Base-by-base conservation (phyloP, 2,329 filamentous ascomycete genomes). In the Harringtonia aguacate region DNA sequence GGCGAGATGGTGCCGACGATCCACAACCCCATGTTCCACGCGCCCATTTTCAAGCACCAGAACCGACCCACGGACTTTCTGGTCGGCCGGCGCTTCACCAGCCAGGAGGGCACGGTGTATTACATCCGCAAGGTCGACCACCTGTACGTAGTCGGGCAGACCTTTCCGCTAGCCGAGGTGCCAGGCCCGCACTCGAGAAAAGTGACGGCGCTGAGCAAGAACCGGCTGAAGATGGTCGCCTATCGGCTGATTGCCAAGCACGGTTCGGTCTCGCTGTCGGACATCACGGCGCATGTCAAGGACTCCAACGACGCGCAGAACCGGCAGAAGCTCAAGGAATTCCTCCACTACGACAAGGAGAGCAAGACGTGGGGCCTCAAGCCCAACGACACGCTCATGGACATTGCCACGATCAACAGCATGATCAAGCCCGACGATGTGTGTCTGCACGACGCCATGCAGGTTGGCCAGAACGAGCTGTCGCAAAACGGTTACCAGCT, bases 341-440 rank as follows among this genome's bases (percentile, higher is more conserved):
- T 98, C 60, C 80, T 98, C 53, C 75, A 80, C 39, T 97, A 95
- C 58, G 84, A 92, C 56, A 89, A 94, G 56, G 84, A 88, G 17
- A 76, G 81, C 43, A 89, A 89, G 56, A 85, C 86, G 28, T 98
- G 92, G 92, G 79, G 82, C 24, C 75, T 94, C 50, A 77, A 77
- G 41, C 69, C 78, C 9, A 77, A 78, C 20, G 85, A 95, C 52
- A 69, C 76, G 1, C 70, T 92, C 20, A 86, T 89, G 13, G 87
- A 94, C 47, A 84, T 90, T 56, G 76, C 84, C 21, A 77, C 77
- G 3, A 82, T 97, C 48, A 82, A 90, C 34, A 73, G 79, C 21
- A 88, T 94, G 81, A 88, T 98, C 53, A 90, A 89, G 51, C 90
- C 92, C 0, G 92, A 98, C 61, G 90, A 97, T 56, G 86, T 97